Evolutionary conservation across 208 protist species (phyloP).

Genomic region (Ichthyophonus hoferi): DNA sequence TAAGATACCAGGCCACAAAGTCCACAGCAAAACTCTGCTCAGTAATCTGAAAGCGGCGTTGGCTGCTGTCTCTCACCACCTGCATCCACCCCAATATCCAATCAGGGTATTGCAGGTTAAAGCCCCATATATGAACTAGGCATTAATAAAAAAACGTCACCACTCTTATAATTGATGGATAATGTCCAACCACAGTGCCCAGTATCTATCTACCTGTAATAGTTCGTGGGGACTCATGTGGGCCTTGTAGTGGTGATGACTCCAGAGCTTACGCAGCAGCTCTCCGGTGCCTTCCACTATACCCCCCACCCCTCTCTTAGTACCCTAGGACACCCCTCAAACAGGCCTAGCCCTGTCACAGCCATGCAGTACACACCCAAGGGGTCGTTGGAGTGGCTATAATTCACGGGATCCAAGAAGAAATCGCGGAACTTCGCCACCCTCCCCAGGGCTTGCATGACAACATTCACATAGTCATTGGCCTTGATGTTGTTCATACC

Average conservation of each 20-base stretch:
- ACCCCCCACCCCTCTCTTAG: background rate
- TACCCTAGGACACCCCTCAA: too few relatives aligned
- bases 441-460: slow-evolving; percentile 58
- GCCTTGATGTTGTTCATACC: slow-evolving; percentile 79
- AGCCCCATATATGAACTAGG: too few relatives aligned
- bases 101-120: too few relatives aligned
- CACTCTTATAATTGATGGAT: background rate
- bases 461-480: slow-evolving; percentile 69
- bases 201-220: slow-evolving; percentile 55
- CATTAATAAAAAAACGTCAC: too few relatives aligned
- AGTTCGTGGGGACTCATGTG: slow-evolving; percentile 74
- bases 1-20: slow-evolving; percentile 71
- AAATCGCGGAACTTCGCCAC: slow-evolving; percentile 61
- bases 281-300: slow-evolving; percentile 50
- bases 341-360: background rate
- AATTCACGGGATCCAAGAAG: slow-evolving; percentile 57
- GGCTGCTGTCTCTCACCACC: background rate
- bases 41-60: slow-evolving; percentile 53
- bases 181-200: background rate
- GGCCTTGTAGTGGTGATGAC: slow-evolving; percentile 66
- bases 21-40: slow-evolving; percentile 61
- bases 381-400: background rate
- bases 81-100: too few relatives aligned
- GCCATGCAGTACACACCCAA: background rate
- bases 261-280: slow-evolving; percentile 70